Evolutionary conservation across 2,329 filamentous ascomycete species (phyloP).

Genomic region (Fusarium sp.): DNA sequence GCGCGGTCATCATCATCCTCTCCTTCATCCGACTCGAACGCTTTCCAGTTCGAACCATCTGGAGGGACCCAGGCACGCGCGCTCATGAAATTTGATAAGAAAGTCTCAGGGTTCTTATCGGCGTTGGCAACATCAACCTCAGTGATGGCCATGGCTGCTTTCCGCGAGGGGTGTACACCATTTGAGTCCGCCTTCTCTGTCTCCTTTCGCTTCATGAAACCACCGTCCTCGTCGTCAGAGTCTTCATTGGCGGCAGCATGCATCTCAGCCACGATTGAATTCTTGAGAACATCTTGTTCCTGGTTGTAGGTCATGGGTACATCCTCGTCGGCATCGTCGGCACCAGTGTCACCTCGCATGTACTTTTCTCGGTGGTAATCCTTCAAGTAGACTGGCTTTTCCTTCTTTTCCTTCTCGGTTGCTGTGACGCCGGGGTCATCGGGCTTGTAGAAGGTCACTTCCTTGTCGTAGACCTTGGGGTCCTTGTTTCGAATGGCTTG

Average conservation of each 20-base stretch:
- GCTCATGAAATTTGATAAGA: constrained; percentile 95
- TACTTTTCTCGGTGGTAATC: constrained; percentile 95
- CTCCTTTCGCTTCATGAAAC: constrained; percentile 76
- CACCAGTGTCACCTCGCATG: constrained; percentile 74
- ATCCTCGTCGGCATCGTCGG: constrained; percentile 65
- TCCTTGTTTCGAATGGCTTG: constrained; percentile 91
- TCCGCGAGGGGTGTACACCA: constrained; percentile 67
- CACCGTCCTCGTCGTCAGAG: constrained; percentile 68
- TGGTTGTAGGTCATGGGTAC: constrained; percentile 79
- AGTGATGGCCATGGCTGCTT: constrained; percentile 56
- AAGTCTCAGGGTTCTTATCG: constrained; percentile 89
- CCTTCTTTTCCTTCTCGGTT: constrained; percentile 64
- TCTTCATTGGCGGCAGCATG: constrained; percentile 69
- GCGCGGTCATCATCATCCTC: constrained; percentile 77
- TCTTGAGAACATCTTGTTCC: constrained; percentile 87
- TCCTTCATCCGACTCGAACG: constrained; percentile 93
- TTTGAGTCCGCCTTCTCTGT: constrained; percentile 54
- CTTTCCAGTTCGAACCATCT: constrained; percentile 73
- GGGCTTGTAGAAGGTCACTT: constrained; percentile 80
- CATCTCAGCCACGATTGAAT: constrained; percentile 81
- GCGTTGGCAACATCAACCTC: constrained; percentile 77
- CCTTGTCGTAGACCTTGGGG: constrained; percentile 86
- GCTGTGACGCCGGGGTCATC: constrained; percentile 54
- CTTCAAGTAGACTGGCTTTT: constrained; percentile 85
- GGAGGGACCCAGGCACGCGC: constrained; percentile 87